Evolutionary conservation across 371 early-diverging fungal species (phyloP).

Genomic region (Encephalitozoon cuniculi): DNA sequence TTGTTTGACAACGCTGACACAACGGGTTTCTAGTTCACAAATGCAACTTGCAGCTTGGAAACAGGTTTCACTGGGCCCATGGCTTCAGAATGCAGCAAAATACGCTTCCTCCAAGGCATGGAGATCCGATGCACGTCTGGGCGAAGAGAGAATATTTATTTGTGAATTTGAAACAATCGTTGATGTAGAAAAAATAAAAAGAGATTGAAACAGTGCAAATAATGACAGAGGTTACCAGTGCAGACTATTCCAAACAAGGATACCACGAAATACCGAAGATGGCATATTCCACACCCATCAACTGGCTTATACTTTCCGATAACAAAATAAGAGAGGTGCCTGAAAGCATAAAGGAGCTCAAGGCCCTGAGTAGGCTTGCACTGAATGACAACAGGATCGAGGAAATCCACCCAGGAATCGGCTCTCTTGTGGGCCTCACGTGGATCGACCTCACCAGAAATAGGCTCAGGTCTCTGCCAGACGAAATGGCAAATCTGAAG

Average conservation of each 20-base stretch:
- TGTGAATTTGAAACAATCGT: slow-evolving; percentile 19
- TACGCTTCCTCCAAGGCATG: neutral
- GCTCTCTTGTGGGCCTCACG: slow-evolving; percentile 46
- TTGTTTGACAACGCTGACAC: neutral
- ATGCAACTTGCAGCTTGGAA: neutral
- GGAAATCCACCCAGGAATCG: slow-evolving; percentile 41
- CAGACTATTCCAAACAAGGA: slow-evolving; percentile 36
- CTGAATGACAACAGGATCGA: slow-evolving; percentile 61
- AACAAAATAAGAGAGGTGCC: slow-evolving; percentile 56
- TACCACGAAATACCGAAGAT: slow-evolving; percentile 38
- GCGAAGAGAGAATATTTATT: neutral
- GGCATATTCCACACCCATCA: slow-evolving; percentile 21
- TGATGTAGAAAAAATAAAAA: slow-evolving; percentile 4
- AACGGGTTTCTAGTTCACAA: neutral
- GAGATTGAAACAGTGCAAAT: slow-evolving; percentile 13
- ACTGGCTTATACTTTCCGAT: slow-evolving; percentile 61
- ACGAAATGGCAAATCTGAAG: slow-evolving; percentile 60
- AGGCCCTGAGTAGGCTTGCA: slow-evolving; percentile 57
- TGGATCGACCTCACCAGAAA: slow-evolving; percentile 62
- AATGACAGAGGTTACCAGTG: slow-evolving; percentile 35
- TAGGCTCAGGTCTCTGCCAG: slow-evolving; percentile 58
- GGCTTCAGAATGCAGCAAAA: neutral
- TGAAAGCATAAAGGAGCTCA: slow-evolving; percentile 47
- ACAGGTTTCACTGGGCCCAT: neutral
- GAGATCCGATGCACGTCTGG: neutral